Evolutionary conservation across 805 yeast species (phyloP), one percentile per base, ranked within the genome.

Genomic region (Pichia rugopelliculosa): DNA sequence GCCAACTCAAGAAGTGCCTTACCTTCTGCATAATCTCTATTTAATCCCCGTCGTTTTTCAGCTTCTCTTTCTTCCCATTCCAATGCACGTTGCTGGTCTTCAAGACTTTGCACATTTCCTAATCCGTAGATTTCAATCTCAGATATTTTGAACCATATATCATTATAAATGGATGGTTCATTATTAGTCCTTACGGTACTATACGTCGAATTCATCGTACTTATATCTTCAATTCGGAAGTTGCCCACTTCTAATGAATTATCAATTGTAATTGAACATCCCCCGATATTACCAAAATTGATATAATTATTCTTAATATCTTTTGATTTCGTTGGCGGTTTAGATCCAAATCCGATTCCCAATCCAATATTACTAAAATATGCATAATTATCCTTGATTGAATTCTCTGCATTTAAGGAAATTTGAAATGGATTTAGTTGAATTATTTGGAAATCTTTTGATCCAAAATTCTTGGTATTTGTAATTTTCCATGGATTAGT

Each of bases 11-110:
- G 66, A 42, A 90, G 69, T 0, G 96, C 95, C 47, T 88, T 66
- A 45, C 88, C 96, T 56, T 90, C 97, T 2, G 86, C 85, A 54
- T 84, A 60, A 48, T 75, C 76, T 27, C 82, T 54, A 58, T 89
- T 87, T 3, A 89, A 76, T 25, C 77, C 72, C 56, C 83, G 84
- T 45, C 97, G 71, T 34, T 88, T 82, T 55, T 80, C 76, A 0
- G 95, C 95, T 60, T 88, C 96, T 42, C 79, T 71, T 59, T 83
- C 84, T 60, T 91, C 97, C 96, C 96, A 89, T 56, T 83, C 89
- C 93, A 96, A 85, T 50, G 76, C 76, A 56, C 76, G 78, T 41
- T 74, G 70, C 65, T 90, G 96, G 52, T 84, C 90, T 26, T 76
- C 82, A 41, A 89, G 67, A 54, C 87, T 95, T 50, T 81, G 78